These are phyloP conservation scores for Russula dissimulans DNA, from an alignment of 768 basidiomycete species.

Conservation along the genomic window DNA sequence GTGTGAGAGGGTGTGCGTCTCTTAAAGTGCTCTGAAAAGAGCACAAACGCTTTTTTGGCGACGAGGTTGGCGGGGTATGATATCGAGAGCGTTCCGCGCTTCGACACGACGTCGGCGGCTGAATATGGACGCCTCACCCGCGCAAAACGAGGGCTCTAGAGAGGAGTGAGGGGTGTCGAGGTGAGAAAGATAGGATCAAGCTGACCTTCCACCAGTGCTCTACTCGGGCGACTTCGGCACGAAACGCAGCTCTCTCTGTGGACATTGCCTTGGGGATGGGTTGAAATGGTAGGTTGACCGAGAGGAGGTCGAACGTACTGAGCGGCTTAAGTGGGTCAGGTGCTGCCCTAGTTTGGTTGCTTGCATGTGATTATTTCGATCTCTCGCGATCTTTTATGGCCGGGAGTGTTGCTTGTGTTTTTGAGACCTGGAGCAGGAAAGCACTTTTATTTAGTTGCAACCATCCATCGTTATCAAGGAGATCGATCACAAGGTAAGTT, in stretches of 20 bases:
- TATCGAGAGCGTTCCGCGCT: slow-evolving; percentile 81
- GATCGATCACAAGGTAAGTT: no score
- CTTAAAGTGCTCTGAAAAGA: slow-evolving; percentile 69
- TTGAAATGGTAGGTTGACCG: background rate
- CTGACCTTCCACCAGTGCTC: slow-evolving; percentile 90
- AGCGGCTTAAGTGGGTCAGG: background rate
- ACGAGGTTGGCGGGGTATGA: slow-evolving; percentile 77
- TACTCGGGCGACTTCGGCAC: slow-evolving; percentile 73
- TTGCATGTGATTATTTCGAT: slow-evolving; percentile 8
- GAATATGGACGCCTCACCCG: slow-evolving; percentile 87
- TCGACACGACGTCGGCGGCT: slow-evolving; percentile 86
- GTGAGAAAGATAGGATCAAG: background rate
- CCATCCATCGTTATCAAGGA: no score
- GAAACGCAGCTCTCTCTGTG: slow-evolving; percentile 57
- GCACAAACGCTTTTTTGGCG: slow-evolving; percentile 77
- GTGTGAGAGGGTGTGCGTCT: slow-evolving; percentile 83
- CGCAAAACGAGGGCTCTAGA: slow-evolving; percentile 79
- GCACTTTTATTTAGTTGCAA: no score
- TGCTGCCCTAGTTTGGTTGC: background rate
- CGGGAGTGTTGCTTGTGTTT: no score
- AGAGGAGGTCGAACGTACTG: background rate
- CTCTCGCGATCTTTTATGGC: background rate
- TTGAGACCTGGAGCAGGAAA: no score
- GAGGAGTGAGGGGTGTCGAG: background rate
- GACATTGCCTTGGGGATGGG: slow-evolving; percentile 36